phyloP scores from a whole-genome alignment of 768 basidiomycete genomes.

The Podaxis sp. region DNA sequence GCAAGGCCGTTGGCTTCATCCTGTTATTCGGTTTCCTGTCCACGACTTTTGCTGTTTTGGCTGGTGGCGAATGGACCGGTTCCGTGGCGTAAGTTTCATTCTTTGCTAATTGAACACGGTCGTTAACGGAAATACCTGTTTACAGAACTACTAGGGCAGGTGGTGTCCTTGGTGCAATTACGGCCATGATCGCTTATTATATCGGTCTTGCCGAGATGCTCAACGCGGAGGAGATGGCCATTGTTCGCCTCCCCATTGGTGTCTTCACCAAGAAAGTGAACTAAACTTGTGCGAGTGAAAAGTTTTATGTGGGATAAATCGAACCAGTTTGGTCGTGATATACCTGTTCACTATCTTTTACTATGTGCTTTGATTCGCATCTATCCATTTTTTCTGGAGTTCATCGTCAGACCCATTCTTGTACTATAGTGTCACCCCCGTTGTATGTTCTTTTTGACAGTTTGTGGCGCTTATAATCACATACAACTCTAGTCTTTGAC shows the following conservation, averaged over 20 bases:
- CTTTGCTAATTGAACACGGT: neutral
- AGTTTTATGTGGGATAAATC: neutral
- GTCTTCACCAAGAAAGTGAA: slow-evolving; percentile 29
- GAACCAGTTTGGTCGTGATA: neutral
- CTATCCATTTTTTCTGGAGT: too few relatives aligned
- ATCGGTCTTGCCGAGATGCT: slow-evolving; percentile 44
- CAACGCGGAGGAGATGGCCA: slow-evolving; percentile 35
- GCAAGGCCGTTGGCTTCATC: slow-evolving; percentile 40
- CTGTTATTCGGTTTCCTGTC: slow-evolving; percentile 34
- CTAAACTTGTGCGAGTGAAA: neutral
- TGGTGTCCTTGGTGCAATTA: slow-evolving; percentile 42
- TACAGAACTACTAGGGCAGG: slow-evolving; percentile 39
- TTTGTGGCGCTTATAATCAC: neutral
- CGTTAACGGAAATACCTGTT: neutral
- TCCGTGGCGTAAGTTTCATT: slow-evolving; percentile 26
- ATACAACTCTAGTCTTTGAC: neutral
- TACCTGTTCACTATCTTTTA: neutral
- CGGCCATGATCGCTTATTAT: slow-evolving; percentile 48
- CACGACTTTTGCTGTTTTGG: slow-evolving; percentile 41
- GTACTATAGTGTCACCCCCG: neutral
- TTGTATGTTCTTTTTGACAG: neutral
- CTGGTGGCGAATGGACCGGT: slow-evolving; percentile 34
- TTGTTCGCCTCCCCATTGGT: slow-evolving; percentile 41
- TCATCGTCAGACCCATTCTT: neutral
- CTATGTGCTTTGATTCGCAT: neutral